Conservation (phyloP, 306 rosid genomes). For the Vachellia pachyceras region DNA sequence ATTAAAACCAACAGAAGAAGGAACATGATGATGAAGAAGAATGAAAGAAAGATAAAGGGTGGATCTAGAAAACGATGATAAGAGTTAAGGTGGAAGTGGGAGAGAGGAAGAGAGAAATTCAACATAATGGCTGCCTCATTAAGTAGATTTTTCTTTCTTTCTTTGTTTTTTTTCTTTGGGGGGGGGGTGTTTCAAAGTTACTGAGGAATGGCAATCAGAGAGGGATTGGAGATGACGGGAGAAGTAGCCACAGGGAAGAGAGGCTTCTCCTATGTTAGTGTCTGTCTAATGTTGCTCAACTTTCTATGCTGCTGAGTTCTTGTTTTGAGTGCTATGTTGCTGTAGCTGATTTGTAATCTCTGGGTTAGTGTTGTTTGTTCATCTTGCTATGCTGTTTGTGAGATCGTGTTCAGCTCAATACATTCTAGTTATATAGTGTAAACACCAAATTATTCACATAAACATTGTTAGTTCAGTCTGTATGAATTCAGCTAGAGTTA, state of each 20-base stretch:
- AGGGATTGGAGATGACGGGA: background rate
- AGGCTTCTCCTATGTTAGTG: background rate
- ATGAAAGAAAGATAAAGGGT: background rate
- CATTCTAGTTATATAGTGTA: slow-evolving; percentile 2
- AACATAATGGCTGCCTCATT: background rate
- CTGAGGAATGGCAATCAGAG: background rate
- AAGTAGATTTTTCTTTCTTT: background rate
- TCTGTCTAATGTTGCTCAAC: background rate
- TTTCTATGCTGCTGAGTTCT: background rate
- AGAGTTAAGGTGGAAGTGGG: background rate
- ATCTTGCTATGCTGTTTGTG: background rate
- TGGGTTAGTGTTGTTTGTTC: background rate
- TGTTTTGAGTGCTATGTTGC: background rate
- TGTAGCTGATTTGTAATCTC: background rate
- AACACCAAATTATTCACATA: slow-evolving; percentile 24
- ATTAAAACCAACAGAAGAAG: background rate
- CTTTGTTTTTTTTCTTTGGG: no score
- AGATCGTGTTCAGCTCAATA: slow-evolving; percentile 15
- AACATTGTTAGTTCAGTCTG: slow-evolving; percentile 21
- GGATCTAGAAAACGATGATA: background rate
- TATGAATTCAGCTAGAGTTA: slow-evolving; percentile 13
- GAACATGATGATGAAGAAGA: background rate
- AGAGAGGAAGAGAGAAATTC: background rate
- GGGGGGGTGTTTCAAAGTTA: no score
- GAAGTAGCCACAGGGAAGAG: background rate